Evolutionary conservation across 2,329 filamentous ascomycete genomes (phyloP).

Genomic region (Ceratocystis cacaofunesta): DNA sequence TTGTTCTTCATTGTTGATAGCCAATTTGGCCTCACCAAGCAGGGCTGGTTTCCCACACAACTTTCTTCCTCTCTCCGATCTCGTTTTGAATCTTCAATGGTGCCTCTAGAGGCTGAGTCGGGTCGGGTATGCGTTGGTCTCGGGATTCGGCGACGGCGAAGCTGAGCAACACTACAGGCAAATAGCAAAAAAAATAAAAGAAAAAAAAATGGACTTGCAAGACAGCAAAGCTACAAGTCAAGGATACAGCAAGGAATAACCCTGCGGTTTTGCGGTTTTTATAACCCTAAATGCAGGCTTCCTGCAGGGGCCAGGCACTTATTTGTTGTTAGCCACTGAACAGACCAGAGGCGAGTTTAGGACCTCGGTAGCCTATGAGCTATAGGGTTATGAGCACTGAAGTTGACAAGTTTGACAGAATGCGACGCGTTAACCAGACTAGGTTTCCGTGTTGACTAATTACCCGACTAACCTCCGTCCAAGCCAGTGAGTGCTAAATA

Average conservation of each 20-base stretch:
- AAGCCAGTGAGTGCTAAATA: background rate
- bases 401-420: slow-evolving; percentile 1
- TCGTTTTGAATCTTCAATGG: background rate
- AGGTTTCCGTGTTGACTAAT: background rate
- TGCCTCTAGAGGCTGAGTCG: background rate
- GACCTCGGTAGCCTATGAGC: background rate
- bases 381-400: background rate
- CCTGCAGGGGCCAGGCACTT: background rate
- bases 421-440: background rate
- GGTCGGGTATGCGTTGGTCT: background rate
- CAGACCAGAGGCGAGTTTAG: background rate
- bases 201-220: background rate
- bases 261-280: background rate
- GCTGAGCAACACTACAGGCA: background rate
- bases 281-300: background rate
- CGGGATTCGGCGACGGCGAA: slow-evolving; percentile 5
- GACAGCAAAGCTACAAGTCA: background rate
- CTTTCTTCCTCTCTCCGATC: background rate
- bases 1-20: too few relatives aligned
- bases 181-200: background rate
- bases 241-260: background rate
- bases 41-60: too few relatives aligned
- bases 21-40: too few relatives aligned
- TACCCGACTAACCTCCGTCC: slow-evolving; percentile 1
- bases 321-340: too few relatives aligned